Evolutionary conservation across 2,329 filamentous ascomycete species (phyloP).

Genomic region (Aspergillus sp.): DNA sequence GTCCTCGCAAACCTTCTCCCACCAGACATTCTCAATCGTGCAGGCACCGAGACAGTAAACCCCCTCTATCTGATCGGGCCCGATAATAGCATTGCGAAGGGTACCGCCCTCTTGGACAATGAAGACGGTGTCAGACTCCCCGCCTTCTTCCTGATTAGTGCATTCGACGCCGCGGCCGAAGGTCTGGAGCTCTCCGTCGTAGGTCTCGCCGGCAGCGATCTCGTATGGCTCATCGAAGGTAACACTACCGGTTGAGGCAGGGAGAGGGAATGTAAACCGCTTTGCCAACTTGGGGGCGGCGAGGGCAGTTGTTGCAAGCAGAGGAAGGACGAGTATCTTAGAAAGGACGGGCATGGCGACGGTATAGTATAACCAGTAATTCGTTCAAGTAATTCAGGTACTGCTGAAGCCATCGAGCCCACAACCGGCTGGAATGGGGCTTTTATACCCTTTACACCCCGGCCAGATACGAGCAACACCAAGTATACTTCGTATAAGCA

Average conservation of each 20-base stretch:
- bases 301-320: background rate
- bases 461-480: too few species aligned
- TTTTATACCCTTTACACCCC: too few species aligned
- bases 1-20: slow-evolving; percentile 40
- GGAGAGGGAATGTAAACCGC: slow-evolving; percentile 30
- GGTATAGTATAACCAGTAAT: too few species aligned
- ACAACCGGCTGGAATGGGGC: too few species aligned
- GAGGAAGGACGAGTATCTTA: background rate
- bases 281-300: slow-evolving; percentile 4
- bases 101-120: slow-evolving; percentile 30
- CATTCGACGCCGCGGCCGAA: slow-evolving; percentile 47
- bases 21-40: slow-evolving; percentile 27
- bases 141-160: slow-evolving; percentile 42
- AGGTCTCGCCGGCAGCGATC: slow-evolving; percentile 40
- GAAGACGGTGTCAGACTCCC: slow-evolving; percentile 42
- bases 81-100: slow-evolving; percentile 41
- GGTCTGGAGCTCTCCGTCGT: slow-evolving; percentile 51
- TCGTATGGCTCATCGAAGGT: slow-evolving; percentile 44
- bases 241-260: slow-evolving; percentile 43
- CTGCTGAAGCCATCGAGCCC: too few species aligned
- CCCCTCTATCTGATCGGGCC: slow-evolving; percentile 41
- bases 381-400: too few species aligned
- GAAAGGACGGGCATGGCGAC: too few species aligned
- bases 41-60: slow-evolving; percentile 39
- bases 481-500: too few species aligned